phyloP scores from a whole-genome alignment of 257 asterid genomes.

The Plectranthus barbatus region DNA sequence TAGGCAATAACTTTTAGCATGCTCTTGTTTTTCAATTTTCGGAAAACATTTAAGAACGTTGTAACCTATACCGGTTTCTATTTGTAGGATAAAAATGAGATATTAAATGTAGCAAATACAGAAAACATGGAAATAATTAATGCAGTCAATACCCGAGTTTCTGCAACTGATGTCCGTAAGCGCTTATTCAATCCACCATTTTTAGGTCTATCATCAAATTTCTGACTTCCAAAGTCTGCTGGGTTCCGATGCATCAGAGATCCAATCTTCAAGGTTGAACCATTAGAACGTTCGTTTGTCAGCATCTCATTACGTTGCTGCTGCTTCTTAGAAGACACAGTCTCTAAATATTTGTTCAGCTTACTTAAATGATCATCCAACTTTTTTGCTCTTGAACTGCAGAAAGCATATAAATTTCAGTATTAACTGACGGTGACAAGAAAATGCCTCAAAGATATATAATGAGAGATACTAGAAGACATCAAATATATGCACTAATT shows the following conservation, averaged over 20 bases:
- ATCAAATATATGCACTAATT: neutral
- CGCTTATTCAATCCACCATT: conserved; percentile 61
- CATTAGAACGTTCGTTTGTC: conserved; percentile 61
- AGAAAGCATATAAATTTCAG: conserved; percentile 15
- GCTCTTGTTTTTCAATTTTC: neutral
- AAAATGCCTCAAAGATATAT: neutral
- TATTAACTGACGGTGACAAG: neutral
- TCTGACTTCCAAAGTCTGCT: conserved; percentile 44
- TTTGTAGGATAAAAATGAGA: conserved; percentile 1
- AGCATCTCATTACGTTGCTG: conserved; percentile 51
- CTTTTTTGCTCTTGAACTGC: conserved; percentile 67
- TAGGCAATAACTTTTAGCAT: neutral
- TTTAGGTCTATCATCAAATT: conserved; percentile 68
- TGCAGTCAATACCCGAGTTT: conserved; percentile 58
- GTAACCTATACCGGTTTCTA: neutral
- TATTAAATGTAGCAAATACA: neutral
- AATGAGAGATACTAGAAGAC: conserved; percentile 6
- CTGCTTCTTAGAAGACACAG: conserved; percentile 54
- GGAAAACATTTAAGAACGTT: neutral
- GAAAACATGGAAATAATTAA: conserved; percentile 6
- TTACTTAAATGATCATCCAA: conserved; percentile 60
- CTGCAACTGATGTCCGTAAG: conserved; percentile 78
- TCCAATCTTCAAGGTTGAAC: conserved; percentile 56
- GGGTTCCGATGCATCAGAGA: conserved; percentile 54
- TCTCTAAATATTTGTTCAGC: conserved; percentile 46